These are phyloP conservation scores for Millerozyma acaciae DNA, from an alignment of 805 yeast species.

Conservation along the genomic window DNA sequence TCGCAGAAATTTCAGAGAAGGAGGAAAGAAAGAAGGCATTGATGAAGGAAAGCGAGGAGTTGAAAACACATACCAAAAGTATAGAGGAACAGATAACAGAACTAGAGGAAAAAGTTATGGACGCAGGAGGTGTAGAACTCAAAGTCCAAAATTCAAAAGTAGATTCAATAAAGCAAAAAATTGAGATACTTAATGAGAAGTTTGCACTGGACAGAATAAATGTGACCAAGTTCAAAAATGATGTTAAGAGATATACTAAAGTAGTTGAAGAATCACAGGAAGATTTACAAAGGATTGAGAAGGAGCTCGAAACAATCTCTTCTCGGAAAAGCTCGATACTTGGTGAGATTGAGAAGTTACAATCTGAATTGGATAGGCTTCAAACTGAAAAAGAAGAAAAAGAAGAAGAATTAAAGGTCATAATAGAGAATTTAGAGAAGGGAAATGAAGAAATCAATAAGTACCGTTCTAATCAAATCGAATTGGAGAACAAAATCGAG, in stretches of 20 bases:
- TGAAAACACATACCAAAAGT: slow-evolving; percentile 54
- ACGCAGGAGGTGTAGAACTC: slow-evolving; percentile 85
- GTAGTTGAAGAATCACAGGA: slow-evolving; percentile 41
- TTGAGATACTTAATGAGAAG: slow-evolving; percentile 56
- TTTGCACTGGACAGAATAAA: slow-evolving; percentile 54
- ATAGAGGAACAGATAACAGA: slow-evolving; percentile 53
- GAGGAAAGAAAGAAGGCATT: slow-evolving; percentile 18
- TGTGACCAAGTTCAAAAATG: slow-evolving; percentile 60
- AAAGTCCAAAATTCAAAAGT: slow-evolving; percentile 79
- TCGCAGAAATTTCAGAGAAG: slow-evolving; percentile 37
- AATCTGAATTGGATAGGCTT: slow-evolving; percentile 23
- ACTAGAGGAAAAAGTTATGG: slow-evolving; percentile 76
- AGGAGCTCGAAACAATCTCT: slow-evolving; percentile 20
- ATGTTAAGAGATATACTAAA: slow-evolving; percentile 52
- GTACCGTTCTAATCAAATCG: slow-evolving; percentile 62
- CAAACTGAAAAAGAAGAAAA: slow-evolving; percentile 38
- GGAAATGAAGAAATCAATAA: slow-evolving; percentile 47
- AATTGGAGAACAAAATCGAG: slow-evolving; percentile 60
- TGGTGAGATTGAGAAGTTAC: slow-evolving; percentile 31
- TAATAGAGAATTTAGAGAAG: slow-evolving; percentile 27
- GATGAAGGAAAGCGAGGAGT: slow-evolving; percentile 14
- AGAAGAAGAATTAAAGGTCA: slow-evolving; percentile 35
- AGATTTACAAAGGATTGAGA: slow-evolving; percentile 37
- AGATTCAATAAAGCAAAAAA: slow-evolving; percentile 63
- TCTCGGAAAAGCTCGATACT: slow-evolving; percentile 18